phyloP scores from a whole-genome alignment of 2,329 filamentous ascomycete species.

The Chaetomiaceae sp. region DNA sequence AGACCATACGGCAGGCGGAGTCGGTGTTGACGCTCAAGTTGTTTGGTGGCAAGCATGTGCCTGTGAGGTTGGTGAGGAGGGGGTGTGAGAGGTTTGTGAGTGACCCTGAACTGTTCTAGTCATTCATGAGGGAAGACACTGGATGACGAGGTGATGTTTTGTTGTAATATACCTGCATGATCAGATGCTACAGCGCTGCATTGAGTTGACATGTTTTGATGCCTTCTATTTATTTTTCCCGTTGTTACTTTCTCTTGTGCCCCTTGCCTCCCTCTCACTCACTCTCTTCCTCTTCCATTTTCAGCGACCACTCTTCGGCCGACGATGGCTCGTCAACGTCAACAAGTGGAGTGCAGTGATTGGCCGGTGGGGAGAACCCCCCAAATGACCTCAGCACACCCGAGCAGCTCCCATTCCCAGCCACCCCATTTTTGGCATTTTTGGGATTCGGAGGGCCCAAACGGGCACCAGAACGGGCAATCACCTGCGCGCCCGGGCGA shows the following conservation, averaged over 20 bases:
- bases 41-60: conserved; percentile 52
- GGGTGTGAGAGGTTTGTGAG: conserved; percentile 62
- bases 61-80: conserved; percentile 61
- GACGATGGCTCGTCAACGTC: not conserved
- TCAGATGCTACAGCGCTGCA: too few relatives aligned
- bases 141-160: not conserved
- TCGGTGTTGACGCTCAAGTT: conserved; percentile 69
- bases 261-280: too few relatives aligned
- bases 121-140: not conserved
- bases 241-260: too few relatives aligned
- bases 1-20: conserved; percentile 48
- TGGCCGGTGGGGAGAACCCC: conserved; percentile 1
- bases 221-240: too few relatives aligned
- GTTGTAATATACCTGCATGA: too few relatives aligned
- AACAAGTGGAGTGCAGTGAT: not conserved
- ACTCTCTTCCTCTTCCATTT: too few relatives aligned
- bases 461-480: not conserved
- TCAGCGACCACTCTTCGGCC: not conserved
- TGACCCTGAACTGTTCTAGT: conserved; percentile 28
- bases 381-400: conserved; percentile 12
- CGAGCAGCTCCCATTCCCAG: conserved; percentile 5
- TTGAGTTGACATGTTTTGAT: too few relatives aligned
- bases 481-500: conserved; percentile 1
- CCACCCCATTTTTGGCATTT: conserved; percentile 19
- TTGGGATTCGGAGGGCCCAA: not conserved